A percentile compares a stretch with the other conserved stretches of the same genome.
Evolutionary conservation across 2,329 filamentous ascomycete species (phyloP).

Genomic region (Lachnum nothofagi): DNA sequence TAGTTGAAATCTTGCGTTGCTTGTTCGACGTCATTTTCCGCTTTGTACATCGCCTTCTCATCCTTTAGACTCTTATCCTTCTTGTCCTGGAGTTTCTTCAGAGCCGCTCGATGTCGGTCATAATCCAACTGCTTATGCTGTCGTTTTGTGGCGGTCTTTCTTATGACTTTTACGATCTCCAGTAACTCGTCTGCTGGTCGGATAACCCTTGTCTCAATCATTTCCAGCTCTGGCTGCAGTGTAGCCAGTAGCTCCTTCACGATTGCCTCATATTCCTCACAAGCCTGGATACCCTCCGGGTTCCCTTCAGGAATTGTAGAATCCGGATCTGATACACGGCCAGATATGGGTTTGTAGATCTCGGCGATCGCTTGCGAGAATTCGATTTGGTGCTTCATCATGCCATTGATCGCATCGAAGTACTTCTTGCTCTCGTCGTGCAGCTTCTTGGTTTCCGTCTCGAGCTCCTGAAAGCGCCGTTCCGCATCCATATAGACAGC

Average conservation of each 20-base stretch:
- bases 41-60: slow-evolving; percentile 94
- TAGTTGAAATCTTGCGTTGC: slow-evolving; percentile 96
- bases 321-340: slow-evolving; percentile 87
- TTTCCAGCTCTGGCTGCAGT: slow-evolving; percentile 85
- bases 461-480: slow-evolving; percentile 86
- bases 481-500: slow-evolving; percentile 92
- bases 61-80: slow-evolving; percentile 95
- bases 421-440: slow-evolving; percentile 98
- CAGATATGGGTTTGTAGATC: slow-evolving; percentile 97
- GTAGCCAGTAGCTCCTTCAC: slow-evolving; percentile 87
- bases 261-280: slow-evolving; percentile 91
- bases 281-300: slow-evolving; percentile 85
- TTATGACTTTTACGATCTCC: slow-evolving; percentile 91
- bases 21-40: slow-evolving; percentile 83
- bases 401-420: slow-evolving; percentile 95
- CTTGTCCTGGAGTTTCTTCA: slow-evolving; percentile 96
- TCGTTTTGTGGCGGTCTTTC: slow-evolving; percentile 81
- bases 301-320: slow-evolving; percentile 79
- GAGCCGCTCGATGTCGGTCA: slow-evolving; percentile 72
- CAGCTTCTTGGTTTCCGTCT: slow-evolving; percentile 91
- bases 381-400: slow-evolving; percentile 95
- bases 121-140: slow-evolving; percentile 98
- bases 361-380: slow-evolving; percentile 95
- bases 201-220: slow-evolving; percentile 91
- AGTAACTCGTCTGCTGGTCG: slow-evolving; percentile 88